These are phyloP conservation scores for Phalaenopsis aphrodite DNA, from an alignment of 106 monocot genomes.

Conservation along the genomic window DNA sequence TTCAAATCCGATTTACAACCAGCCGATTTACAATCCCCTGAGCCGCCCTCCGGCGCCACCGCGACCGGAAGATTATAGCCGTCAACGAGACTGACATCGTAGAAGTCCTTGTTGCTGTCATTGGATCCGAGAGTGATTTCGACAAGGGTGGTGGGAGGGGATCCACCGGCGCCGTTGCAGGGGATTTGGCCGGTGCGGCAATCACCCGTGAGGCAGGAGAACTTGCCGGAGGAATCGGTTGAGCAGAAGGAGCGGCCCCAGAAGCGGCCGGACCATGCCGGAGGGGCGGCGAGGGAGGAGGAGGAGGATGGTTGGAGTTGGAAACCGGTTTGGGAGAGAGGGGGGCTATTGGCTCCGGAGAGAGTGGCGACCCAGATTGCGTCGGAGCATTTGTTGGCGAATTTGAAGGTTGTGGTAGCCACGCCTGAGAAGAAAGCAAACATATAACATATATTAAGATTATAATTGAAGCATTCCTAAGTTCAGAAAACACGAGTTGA, in stretches of 20 bases:
- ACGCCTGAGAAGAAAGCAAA: not conserved
- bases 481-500: not conserved
- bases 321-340: conserved; percentile 37
- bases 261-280: conserved; percentile 51
- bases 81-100: conserved; percentile 62
- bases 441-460: too few species aligned
- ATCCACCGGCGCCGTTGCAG: conserved; percentile 42
- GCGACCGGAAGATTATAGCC: conserved; percentile 56
- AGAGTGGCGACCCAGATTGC: conserved; percentile 55
- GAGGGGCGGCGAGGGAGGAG: conserved; percentile 23
- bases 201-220: conserved; percentile 46
- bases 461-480: too few species aligned
- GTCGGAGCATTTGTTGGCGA: conserved; percentile 18
- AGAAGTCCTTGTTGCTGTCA: conserved; percentile 35
- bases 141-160: conserved; percentile 48
- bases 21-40: conserved; percentile 20
- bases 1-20: conserved; percentile 42
- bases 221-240: conserved; percentile 18
- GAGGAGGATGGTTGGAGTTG: conserved; percentile 20
- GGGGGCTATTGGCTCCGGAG: conserved; percentile 29
- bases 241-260: conserved; percentile 51
- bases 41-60: conserved; percentile 32
- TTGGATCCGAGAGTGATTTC: conserved; percentile 47
- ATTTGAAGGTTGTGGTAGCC: conserved; percentile 12
- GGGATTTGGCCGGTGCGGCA: conserved; percentile 32